Base-by-base conservation (phyloP, 78 protist species). In the Isochrysis galbana region DNA sequence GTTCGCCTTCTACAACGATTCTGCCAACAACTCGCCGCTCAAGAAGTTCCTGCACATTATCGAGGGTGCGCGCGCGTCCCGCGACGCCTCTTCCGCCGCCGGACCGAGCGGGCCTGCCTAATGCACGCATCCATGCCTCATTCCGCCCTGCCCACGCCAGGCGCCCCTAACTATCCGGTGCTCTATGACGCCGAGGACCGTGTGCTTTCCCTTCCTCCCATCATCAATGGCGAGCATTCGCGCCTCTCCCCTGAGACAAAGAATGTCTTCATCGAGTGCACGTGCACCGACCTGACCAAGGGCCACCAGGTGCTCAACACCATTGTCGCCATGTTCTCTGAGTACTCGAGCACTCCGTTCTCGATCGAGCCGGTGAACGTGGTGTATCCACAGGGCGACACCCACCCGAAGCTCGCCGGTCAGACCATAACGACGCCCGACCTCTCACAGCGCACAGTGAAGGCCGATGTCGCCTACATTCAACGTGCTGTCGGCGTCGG, bases 131-230 rank as follows among this genome's bases (percentile, higher is more conserved):
- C n/a, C n/a, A n/a, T n/a, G n/a, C 77, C 21, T 19, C 21, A 23
- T n/a, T n/a, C 21, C 26, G 7, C 77, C 77, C 77, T 69, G 39
- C 21, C 77, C 77, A 29, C 21, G 39, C 44, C 77, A n/a, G n/a
- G n/a, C n/a, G 61, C 61, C 61, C 14, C 61, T 14, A 7, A 51
- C 61, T 51, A 51, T 14, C 61, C 61, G 32, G 98, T 95, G 47
- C 93, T 98, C 88, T 94, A 93, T 89, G 99, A 99, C 96, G 25
- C 95, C 38, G 91, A 94, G 26, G 93, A 94, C 51, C 51, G 44
- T 7, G 96, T 99, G 39, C 74, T 97, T 46, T 98, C 99, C 54
- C 91, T 99, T 78, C 99, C 99, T 34, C 99, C 99, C 45, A 98
- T 99, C 84, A 99, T 99, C 96, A 99, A 99, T 95, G 96, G 99